Evolutionary conservation across 2,329 filamentous ascomycete genomes (phyloP), one percentile per base, ranked within the genome.

Genomic region (Tolypocladium amazonense): DNA sequence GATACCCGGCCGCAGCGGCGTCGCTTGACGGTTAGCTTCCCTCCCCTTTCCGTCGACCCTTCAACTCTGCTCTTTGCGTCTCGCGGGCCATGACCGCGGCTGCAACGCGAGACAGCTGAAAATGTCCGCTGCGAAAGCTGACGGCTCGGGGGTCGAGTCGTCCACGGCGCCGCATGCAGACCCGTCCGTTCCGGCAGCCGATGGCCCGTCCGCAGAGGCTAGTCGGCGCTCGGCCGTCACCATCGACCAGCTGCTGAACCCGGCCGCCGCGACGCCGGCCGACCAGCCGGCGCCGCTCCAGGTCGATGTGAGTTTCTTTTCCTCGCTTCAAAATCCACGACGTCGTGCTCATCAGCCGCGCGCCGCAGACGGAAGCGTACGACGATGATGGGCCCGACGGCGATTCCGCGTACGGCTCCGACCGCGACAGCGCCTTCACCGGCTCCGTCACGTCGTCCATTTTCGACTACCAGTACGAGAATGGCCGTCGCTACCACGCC

Each of bases 401-500:
- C 55, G 73, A 75, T 62, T 76, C 73, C 20, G 68, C 71, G 18
- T 73, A 75, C 60, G 69, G 64, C 35, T 72, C 71, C 14, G 71
- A 73, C 8, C 60, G 61, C 33, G 70, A 65, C 2, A 69, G 70
- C 5, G 57, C 63, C n/a, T 67, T 67, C 58, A 75, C 72, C 0
- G 67, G 64, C 15, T 73, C 71, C 23, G 55, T 79, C 55, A 72
- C 73, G 4, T 79, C 77, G 14, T 77, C 76, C 60, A 74, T 79
- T 54, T 73, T 68, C 60, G 64, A 77, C 53, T 79, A 78, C 63
- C 68, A 73, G 38, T 78, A 76, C 63, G 76, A 80, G 59, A 75
- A 80, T 56, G 79, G 79, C 3, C 73, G 79, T 0, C 70, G 78
- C 4, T 82, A 82, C 57, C 77, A 80, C 62, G 73, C 72, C 53